These are phyloP conservation scores for Pleurotus pulmonarius DNA, from an alignment of 768 basidiomycete genomes.

Conservation along the genomic window DNA sequence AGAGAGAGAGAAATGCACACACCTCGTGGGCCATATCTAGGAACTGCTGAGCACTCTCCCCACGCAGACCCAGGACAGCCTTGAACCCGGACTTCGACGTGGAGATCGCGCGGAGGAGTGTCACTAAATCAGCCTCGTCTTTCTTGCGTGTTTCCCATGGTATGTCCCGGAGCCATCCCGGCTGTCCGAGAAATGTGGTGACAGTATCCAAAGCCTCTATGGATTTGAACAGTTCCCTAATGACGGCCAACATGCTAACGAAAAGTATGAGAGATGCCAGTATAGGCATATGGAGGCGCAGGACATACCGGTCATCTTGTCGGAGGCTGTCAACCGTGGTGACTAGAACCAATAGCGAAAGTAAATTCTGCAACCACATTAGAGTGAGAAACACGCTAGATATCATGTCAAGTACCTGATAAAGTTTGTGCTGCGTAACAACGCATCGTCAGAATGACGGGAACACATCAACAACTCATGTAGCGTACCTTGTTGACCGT, in stretches of 20 bases:
- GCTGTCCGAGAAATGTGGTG: not conserved
- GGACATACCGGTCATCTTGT: not conserved
- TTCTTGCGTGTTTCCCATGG: not conserved
- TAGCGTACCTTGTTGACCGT: not conserved
- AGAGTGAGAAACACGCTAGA: not conserved
- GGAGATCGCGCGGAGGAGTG: constrained; percentile 1
- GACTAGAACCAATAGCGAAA: not conserved
- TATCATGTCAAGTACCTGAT: constrained; percentile 1
- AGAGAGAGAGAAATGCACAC: not conserved
- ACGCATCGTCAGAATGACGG: not conserved
- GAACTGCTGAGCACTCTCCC: constrained; percentile 7
- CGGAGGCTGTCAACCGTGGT: not conserved
- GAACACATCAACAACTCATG: not conserved
- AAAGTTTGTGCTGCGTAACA: not conserved
- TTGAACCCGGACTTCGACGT: constrained; percentile 1
- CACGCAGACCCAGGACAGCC: not conserved
- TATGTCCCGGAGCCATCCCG: not conserved
- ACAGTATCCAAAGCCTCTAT: constrained; percentile 3
- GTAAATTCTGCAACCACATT: not conserved
- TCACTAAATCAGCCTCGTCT: not conserved
- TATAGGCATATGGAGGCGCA: too few relatives aligned
- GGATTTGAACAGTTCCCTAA: not conserved
- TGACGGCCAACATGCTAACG: not conserved
- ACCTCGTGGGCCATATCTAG: constrained; percentile 7
- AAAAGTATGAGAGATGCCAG: not conserved